Conservation (phyloP, 2,329 filamentous ascomycete genomes). For the Pseudogymnoascus sp. region DNA sequence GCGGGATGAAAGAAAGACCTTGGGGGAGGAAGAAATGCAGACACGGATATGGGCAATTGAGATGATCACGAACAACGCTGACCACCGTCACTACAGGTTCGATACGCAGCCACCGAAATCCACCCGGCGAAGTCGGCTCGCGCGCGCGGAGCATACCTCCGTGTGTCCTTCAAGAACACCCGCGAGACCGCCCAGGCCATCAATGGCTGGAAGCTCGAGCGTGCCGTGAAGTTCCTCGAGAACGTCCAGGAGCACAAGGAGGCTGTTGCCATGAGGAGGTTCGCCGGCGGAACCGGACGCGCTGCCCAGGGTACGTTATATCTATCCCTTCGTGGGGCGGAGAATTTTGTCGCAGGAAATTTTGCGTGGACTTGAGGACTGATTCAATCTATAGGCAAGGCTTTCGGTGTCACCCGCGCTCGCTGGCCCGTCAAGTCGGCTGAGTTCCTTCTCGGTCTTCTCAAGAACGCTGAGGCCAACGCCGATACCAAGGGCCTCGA, state of each 20-base stretch:
- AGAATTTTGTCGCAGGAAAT: neutral
- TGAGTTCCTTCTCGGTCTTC: conserved; percentile 92
- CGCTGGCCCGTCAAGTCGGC: conserved; percentile 99
- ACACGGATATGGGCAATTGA: conserved; percentile 7
- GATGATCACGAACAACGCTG: conserved; percentile 4
- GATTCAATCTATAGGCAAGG: conserved; percentile 65
- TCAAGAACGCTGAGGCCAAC: conserved; percentile 97
- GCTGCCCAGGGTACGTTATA: conserved; percentile 83
- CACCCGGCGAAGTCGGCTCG: conserved; percentile 87
- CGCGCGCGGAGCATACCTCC: conserved; percentile 96
- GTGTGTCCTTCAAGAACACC: conserved; percentile 99
- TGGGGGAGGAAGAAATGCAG: neutral
- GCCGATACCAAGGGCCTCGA: conserved; percentile 96
- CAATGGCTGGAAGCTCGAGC: conserved; percentile 74
- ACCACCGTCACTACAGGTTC: conserved; percentile 53
- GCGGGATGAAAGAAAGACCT: neutral
- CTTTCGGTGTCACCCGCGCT: conserved; percentile 95
- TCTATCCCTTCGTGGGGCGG: neutral
- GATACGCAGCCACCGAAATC: conserved; percentile 91
- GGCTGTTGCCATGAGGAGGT: conserved; percentile 97
- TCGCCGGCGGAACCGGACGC: conserved; percentile 90
- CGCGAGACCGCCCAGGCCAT: conserved; percentile 99
- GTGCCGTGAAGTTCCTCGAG: conserved; percentile 93
- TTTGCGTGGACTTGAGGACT: conserved; percentile 15
- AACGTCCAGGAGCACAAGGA: conserved; percentile 97